Evolutionary conservation across 495 filamentous ascomycete species (phyloP), one percentile per base, ranked within the genome.

Genomic region (Penicillium paradoxum): DNA sequence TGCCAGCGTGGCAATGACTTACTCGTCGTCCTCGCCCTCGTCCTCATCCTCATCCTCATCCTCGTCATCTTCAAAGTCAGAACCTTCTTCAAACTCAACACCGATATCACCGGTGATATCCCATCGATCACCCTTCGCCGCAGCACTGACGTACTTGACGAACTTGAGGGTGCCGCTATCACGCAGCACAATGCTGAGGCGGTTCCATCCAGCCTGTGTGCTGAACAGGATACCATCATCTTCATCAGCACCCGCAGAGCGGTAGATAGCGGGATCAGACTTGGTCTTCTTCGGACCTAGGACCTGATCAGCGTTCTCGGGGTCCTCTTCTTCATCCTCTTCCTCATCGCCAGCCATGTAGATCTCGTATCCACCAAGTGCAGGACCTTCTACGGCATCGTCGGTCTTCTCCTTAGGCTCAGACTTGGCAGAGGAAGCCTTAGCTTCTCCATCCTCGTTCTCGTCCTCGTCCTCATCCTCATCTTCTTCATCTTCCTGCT

Each of bases 151-250:
- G 68, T 96, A 99, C 77, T 97, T 99, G 63, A 97, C 90, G 65
- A 97, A 97, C 71, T 86, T 82, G 62, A 98, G 77, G 7, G 87
- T 85, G 7, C 89, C 91, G 45, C 79, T 81, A 64, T 99, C 93
- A 41, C 95, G 81, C 40, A 99, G 72, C 13, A 97, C 95, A 40
- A 99, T 80, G 58, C 82, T 87, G 68, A 97, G 77, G 37, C 83
- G 85, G 69, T 97, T 97, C 91, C 92, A 98, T 9, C 83, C 75
- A 0, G 91, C 87, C 1, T 89, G 85, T 66, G 88, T 89, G 64
- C 84, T 89, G 74, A 97, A 95, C 11, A 97, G 78, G 49, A 97
- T 87, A 18, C 89, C 90, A 61, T 95, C 91, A 49, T 96, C 92
- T 36, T 92, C 90, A n/a, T 83, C 83, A 3, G 77, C 83, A 24